Evolutionary conservation across 805 yeast genomes (phyloP).

Genomic region (Kurtzmaniella cleridarum): DNA sequence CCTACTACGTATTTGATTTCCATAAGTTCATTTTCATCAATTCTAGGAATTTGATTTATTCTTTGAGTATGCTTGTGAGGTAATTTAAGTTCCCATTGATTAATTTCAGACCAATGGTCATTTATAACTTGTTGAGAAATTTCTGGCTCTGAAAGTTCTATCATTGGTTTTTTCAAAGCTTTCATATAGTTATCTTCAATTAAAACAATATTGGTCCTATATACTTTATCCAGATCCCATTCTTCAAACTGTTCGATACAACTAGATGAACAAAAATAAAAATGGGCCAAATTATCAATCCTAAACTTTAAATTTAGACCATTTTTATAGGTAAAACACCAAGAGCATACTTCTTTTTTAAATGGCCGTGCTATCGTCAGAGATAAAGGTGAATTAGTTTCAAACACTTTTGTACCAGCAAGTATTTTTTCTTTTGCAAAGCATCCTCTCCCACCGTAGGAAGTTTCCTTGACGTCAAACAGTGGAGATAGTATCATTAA

Average conservation of each 20-base stretch:
- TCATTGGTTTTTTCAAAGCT: conserved; percentile 15
- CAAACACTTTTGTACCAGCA: conserved; percentile 35
- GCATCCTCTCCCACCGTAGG: conserved; percentile 53
- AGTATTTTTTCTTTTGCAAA: conserved; percentile 41
- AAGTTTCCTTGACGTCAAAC: conserved; percentile 1
- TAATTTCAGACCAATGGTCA: conserved; percentile 33
- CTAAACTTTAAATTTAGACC: conserved; percentile 44
- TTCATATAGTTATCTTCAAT: conserved; percentile 25
- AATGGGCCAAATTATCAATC: conserved; percentile 14
- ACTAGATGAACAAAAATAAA: conserved; percentile 49
- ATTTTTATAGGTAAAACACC: conserved; percentile 45
- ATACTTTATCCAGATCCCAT: conserved; percentile 31
- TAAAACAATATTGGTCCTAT: conserved; percentile 29
- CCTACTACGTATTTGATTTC: conserved; percentile 45
- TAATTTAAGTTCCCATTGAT: conserved; percentile 31
- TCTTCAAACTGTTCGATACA: conserved; percentile 36
- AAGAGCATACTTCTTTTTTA: conserved; percentile 57
- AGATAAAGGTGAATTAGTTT: conserved; percentile 40
- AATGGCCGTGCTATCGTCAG: conserved; percentile 46
- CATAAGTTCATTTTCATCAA: conserved; percentile 50
- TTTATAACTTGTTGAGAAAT: conserved; percentile 11
- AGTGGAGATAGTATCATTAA: neutral
- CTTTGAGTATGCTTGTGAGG: conserved; percentile 30
- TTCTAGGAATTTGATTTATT: conserved; percentile 31
- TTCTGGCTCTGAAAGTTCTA: conserved; percentile 16